Evolutionary conservation across 2,329 filamentous ascomycete genomes (phyloP), one percentile per base, ranked within the genome.

Genomic region (Pyricularia sp.): DNA sequence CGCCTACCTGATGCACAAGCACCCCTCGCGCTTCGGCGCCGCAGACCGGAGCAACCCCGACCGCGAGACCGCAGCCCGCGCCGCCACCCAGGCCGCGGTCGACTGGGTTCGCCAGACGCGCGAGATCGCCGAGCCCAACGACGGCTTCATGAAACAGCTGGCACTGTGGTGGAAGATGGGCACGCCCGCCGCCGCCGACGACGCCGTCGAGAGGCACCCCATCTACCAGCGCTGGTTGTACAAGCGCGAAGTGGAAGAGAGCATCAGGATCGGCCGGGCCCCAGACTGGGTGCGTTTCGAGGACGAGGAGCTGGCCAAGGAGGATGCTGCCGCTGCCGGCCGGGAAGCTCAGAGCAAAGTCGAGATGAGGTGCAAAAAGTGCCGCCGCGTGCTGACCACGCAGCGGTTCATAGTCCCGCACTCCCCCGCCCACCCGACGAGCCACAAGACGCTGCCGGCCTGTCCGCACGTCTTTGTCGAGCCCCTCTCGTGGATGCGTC

Each of bases 401-500:
- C 73, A 78, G 0, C 75, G 77, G 35, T 96, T 91, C 73, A 80
- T 96, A 64, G 76, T 88, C 60, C 77, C 83, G 1, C 91, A 96
- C 75, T 78, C 30, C 10, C 63, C 33, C 30, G 44, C 24, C 26
- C 49, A 69, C 70, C 77, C 64, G 63, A 64, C 35, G 64, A 19
- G 19, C 49, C 10, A 53, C 66, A 19, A n/a, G 64, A 66, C 66
- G 62, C 68, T 67, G 35, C 66, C 68, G 65, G 69, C 71, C 35
- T 99, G 94, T 72, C 88, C 89, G 24, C 93, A 97, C 75, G 85
- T 93, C 74, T 97, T 97, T 75, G 77, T 97, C 68, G 92, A 97
- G 72, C 91, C 94, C 0, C 79, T 99, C 40, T 90, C 90, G 16
- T 99, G 94, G 94, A 99, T 99, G 94, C 86, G 90, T 7, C 79